Conservation (phyloP, 2,329 filamentous ascomycete genomes). For the Venturia nashicola region DNA sequence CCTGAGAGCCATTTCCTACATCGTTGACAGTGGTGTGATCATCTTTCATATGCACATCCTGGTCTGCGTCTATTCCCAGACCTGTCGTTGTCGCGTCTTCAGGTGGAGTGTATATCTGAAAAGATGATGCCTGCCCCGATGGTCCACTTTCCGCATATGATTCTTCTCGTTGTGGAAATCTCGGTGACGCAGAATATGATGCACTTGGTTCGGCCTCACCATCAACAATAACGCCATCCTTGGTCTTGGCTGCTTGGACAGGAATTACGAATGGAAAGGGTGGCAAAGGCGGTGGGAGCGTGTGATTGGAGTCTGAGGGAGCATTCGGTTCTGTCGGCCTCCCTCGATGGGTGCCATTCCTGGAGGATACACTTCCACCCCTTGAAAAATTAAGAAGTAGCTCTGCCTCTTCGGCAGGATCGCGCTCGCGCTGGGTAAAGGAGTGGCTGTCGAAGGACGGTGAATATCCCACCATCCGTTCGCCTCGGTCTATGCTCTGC, state of each 20-base stretch:
- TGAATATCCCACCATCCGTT: slow-evolving; percentile 2
- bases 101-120: slow-evolving; percentile 28
- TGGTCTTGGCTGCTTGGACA: neutral
- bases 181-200: neutral
- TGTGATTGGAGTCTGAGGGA: neutral
- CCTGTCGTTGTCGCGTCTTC: slow-evolving; percentile 18
- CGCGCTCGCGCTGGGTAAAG: neutral
- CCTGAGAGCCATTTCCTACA: neutral
- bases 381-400: slow-evolving; percentile 9
- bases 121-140: slow-evolving; percentile 10
- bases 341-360: neutral
- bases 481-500: slow-evolving; percentile 23
- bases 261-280: neutral
- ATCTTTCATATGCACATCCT: neutral
- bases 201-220: neutral
- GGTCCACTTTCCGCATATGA: slow-evolving; percentile 13
- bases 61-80: neutral
- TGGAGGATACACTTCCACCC: slow-evolving; percentile 1
- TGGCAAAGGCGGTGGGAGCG: neutral
- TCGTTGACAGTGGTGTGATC: neutral
- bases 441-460: neutral
- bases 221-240: neutral
- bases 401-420: slow-evolving; percentile 7
- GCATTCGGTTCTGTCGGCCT: neutral
- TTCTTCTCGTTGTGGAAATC: neutral